Conservation (phyloP, 768 basidiomycete genomes). For the Pluteus cervinus region DNA sequence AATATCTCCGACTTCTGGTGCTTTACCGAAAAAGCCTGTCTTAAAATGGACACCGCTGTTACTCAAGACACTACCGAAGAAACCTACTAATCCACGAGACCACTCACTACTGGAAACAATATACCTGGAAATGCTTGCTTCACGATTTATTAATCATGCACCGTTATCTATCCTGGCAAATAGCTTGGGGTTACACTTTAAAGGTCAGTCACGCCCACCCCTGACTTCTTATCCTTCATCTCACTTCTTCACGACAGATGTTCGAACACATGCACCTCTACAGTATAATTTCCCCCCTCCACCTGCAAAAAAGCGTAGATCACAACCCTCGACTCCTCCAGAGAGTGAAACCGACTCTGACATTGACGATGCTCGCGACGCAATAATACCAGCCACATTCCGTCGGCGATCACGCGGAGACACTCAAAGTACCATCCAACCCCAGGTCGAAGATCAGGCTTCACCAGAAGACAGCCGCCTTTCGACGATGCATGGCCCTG, state of each 20-base stretch:
- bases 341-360: conserved; percentile 24
- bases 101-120: conserved; percentile 59
- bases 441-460: conserved; percentile 12
- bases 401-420: conserved; percentile 15
- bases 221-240: conserved; percentile 1
- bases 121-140: conserved; percentile 62
- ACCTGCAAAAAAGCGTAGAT: conserved; percentile 12
- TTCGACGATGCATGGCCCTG: conserved; percentile 27
- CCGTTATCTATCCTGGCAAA: conserved; percentile 59
- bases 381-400: conserved; percentile 23
- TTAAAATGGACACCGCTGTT: too few species aligned
- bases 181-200: conserved; percentile 53
- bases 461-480: conserved; percentile 24
- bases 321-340: too few species aligned
- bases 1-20: too few species aligned
- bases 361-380: conserved; percentile 31
- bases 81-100: conserved; percentile 56
- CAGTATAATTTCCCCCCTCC: conserved; percentile 50
- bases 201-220: conserved; percentile 32
- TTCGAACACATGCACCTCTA: conserved; percentile 61
- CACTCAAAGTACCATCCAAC: too few species aligned
- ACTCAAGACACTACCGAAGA: conserved; percentile 28
- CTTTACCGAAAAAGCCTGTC: too few species aligned
- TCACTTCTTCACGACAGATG: conserved; percentile 33
- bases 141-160: conserved; percentile 61